These are phyloP conservation scores for Fusarium annulatum DNA, from an alignment of 2,329 filamentous ascomycete genomes.

Conservation along the genomic window DNA sequence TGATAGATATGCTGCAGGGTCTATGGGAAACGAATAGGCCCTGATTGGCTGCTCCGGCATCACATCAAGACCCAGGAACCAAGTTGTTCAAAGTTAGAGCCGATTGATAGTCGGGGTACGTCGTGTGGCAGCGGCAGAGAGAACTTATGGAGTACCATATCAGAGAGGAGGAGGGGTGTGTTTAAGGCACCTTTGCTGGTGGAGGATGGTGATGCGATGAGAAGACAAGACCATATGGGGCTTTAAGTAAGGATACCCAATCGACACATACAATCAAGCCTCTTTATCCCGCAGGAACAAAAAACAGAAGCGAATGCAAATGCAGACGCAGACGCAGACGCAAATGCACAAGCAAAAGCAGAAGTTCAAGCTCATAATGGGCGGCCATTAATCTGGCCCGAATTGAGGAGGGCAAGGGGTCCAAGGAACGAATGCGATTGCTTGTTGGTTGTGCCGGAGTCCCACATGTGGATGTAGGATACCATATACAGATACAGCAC, in stretches of 20 bases:
- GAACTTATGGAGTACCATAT: conserved; percentile 15
- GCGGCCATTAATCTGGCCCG: conserved; percentile 30
- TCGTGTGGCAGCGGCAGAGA: conserved; percentile 35
- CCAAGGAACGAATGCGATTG: conserved; percentile 37
- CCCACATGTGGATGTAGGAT: conserved; percentile 46
- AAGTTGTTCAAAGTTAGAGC: conserved; percentile 25
- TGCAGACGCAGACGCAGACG: conserved; percentile 18
- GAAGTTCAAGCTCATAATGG: conserved; percentile 43
- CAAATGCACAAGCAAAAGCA: conserved; percentile 19
- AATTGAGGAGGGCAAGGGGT: conserved; percentile 25
- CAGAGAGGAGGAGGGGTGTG: conserved; percentile 22
- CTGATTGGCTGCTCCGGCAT: conserved; percentile 31
- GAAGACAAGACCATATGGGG: conserved; percentile 47
- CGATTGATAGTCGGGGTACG: conserved; percentile 37
- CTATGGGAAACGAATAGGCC: conserved; percentile 29
- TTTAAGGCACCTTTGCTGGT: conserved; percentile 13
- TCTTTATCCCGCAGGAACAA: conserved; percentile 52
- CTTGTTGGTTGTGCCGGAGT: conserved; percentile 47
- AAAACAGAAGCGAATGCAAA: conserved; percentile 19
- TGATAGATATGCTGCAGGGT: conserved; percentile 43
- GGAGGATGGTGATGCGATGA: conserved; percentile 44
- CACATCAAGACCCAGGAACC: conserved; percentile 43
- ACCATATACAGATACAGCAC: conserved; percentile 45
- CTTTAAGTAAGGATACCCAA: conserved; percentile 55
- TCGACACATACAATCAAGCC: conserved; percentile 50